phyloP scores from a whole-genome alignment of 371 early-diverging fungal species.

The Mucor velutinosus region DNA sequence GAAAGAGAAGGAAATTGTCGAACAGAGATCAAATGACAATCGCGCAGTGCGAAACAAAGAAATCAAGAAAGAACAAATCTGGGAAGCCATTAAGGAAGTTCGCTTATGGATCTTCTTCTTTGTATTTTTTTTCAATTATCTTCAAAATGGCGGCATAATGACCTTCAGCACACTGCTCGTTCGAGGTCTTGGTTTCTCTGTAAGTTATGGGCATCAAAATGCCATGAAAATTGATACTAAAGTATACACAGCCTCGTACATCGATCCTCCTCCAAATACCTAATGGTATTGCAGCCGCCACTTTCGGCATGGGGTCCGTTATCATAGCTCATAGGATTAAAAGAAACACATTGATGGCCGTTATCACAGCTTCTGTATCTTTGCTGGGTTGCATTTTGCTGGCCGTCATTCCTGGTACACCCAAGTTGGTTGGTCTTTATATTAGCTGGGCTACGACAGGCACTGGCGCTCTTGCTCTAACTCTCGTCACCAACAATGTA shows the following conservation, averaged over 20 bases:
- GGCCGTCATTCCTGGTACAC: constrained; percentile 16
- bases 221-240: not conserved
- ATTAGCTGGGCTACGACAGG: constrained; percentile 27
- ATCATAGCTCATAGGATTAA: constrained; percentile 7
- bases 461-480: constrained; percentile 8
- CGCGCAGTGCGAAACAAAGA: constrained; percentile 26
- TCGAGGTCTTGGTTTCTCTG: constrained; percentile 36
- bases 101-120: constrained; percentile 29
- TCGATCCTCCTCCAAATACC: constrained; percentile 34
- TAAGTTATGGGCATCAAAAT: constrained; percentile 9
- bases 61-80: constrained; percentile 28
- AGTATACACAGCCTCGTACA: constrained; percentile 8
- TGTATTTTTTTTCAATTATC: constrained; percentile 16
- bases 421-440: constrained; percentile 28
- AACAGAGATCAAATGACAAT: constrained; percentile 37
- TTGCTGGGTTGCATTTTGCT: constrained; percentile 23
- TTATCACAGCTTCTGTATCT: constrained; percentile 1
- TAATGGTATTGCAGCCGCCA: constrained; percentile 21
- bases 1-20: constrained; percentile 35
- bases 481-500: constrained; percentile 24
- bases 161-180: constrained; percentile 39
- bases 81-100: constrained; percentile 38
- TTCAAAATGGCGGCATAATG: constrained; percentile 39
- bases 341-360: constrained; percentile 7
- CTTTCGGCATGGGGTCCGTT: constrained; percentile 10